Evolutionary conservation across 2,329 filamentous ascomycete genomes (phyloP).

Genomic region (Penicillium aurantiogriseum): DNA sequence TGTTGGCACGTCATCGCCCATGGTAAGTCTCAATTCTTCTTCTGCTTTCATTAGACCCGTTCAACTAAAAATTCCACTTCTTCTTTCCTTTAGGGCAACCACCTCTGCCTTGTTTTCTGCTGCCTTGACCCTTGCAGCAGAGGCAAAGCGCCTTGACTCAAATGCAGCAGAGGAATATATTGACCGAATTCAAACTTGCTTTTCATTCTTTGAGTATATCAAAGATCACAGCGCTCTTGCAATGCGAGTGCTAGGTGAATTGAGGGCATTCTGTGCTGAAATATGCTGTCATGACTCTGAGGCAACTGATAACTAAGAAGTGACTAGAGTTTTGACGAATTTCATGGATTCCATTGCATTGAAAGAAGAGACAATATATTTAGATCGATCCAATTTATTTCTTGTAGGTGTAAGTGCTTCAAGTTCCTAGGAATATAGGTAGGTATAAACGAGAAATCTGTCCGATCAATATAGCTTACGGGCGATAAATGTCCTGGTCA

Average conservation of each 20-base stretch:
- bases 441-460: too few species aligned
- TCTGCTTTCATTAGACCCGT: not conserved
- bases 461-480: too few species aligned
- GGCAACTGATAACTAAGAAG: too few species aligned
- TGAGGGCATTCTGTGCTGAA: not conserved
- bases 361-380: too few species aligned
- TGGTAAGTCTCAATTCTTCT: not conserved
- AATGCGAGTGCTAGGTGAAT: not conserved
- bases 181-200: not conserved
- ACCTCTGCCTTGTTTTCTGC: not conserved
- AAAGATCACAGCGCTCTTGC: not conserved
- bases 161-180: not conserved
- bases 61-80: not conserved
- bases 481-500: too few species aligned
- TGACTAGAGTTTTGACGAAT: too few species aligned
- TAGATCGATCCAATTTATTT: too few species aligned
- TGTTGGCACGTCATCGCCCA: not conserved
- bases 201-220: not conserved
- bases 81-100: not conserved
- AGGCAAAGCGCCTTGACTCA: not conserved
- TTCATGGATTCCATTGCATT: too few species aligned
- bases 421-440: too few species aligned
- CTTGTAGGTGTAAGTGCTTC: too few species aligned
- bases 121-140: not conserved
- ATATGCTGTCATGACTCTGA: too few species aligned